Evolutionary conservation across 2,329 filamentous ascomycete species (phyloP).

Genomic region (Huntiella abstrusa): DNA sequence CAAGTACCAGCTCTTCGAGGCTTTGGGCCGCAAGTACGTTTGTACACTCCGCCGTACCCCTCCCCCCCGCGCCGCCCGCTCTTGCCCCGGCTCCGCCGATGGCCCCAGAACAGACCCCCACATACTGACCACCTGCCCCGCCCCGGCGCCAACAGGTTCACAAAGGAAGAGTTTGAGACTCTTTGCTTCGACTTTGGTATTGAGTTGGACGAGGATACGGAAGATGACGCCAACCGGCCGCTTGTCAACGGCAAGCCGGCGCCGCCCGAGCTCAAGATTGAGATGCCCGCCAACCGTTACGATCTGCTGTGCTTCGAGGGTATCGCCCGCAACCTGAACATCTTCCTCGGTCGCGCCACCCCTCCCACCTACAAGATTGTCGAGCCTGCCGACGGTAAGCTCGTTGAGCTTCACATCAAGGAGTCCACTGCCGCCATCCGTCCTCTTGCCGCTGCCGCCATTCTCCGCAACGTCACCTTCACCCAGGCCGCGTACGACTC

Average conservation of each 20-base stretch:
- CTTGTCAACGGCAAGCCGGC: constrained; percentile 64
- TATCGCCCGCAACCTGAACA: constrained; percentile 85
- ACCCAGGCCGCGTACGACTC: constrained; percentile 82
- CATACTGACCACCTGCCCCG: constrained; percentile 7
- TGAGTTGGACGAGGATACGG: constrained; percentile 91
- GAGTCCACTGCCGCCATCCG: constrained; percentile 60
- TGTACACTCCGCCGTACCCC: neutral
- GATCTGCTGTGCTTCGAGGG: constrained; percentile 96
- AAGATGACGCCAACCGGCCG: constrained; percentile 48
- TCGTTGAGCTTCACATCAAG: constrained; percentile 65
- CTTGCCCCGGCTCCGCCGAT: neutral
- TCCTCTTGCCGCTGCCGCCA: constrained; percentile 74
- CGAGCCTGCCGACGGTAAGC: constrained; percentile 50
- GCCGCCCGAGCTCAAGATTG: constrained; percentile 87
- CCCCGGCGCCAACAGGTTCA: constrained; percentile 40
- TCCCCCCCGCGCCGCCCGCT: neutral
- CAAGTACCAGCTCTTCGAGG: constrained; percentile 89
- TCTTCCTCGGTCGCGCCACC: constrained; percentile 62
- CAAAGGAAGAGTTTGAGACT: constrained; percentile 87
- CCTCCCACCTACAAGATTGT: constrained; percentile 66
- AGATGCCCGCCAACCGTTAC: constrained; percentile 87
- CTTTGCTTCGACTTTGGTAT: constrained; percentile 98
- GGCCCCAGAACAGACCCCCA: neutral
- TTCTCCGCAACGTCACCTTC: constrained; percentile 81
- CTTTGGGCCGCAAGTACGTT: constrained; percentile 63